Percentiles rank a stretch among this genome's conserved stretches.
phyloP scores from a whole-genome alignment of 169 alveolate species.

The Theileria parva region DNA sequence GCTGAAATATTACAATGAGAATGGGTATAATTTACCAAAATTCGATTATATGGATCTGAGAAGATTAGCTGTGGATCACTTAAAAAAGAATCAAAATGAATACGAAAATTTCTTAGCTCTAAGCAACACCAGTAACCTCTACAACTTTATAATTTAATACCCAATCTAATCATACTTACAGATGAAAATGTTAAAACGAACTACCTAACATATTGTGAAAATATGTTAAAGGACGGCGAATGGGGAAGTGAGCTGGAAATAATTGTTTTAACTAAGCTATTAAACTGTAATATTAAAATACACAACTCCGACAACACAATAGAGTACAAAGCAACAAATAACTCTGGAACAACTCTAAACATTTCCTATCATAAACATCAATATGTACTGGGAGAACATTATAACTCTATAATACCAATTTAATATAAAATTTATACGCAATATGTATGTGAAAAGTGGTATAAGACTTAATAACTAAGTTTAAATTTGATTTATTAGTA shows the following conservation, averaged over 20 bases:
- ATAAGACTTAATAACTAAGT: not conserved
- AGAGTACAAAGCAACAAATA: not conserved
- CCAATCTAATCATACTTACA: not conserved
- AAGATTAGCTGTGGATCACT: slow-evolving; percentile 17
- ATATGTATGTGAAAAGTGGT: not conserved
- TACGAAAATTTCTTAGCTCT: slow-evolving; percentile 21
- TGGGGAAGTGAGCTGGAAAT: slow-evolving; percentile 67
- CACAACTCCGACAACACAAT: slow-evolving; percentile 23
- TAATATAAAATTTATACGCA: not conserved
- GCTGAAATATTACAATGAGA: slow-evolving; percentile 5
- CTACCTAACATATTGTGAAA: slow-evolving; percentile 21
- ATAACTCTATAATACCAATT: slow-evolving; percentile 39
- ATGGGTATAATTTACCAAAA: slow-evolving; percentile 1
- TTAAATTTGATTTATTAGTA: not conserved
- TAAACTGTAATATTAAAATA: slow-evolving; percentile 38
- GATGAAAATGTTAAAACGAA: not conserved
- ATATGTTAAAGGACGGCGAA: slow-evolving; percentile 53
- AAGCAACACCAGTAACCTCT: not conserved
- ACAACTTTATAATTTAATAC: not conserved
- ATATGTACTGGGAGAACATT: slow-evolving; percentile 55
- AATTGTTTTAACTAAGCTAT: slow-evolving; percentile 25
- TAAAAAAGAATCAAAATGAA: slow-evolving; percentile 30
- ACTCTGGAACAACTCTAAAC: slow-evolving; percentile 1
- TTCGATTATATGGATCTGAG: slow-evolving; percentile 37
- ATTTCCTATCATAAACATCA: slow-evolving; percentile 39